Percentiles rank a stretch among this genome's conserved stretches.
Evolutionary conservation across 1,284 basidiomycete species (phyloP).

Genomic region (Trametes pubescens): DNA sequence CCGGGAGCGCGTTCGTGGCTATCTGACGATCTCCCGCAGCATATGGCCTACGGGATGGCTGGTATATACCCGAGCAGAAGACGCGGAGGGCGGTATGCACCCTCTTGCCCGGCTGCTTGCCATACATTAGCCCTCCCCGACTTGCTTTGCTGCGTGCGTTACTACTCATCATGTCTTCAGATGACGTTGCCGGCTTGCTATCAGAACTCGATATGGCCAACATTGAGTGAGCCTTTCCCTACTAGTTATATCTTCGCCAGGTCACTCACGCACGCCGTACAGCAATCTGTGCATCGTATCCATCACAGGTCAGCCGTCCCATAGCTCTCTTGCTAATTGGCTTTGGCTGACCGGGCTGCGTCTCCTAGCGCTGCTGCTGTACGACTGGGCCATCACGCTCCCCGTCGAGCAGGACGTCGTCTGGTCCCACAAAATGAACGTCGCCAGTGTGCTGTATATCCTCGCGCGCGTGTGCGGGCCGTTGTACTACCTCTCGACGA

Average conservation of each 20-base stretch:
- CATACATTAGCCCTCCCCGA: neutral
- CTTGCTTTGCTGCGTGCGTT: neutral
- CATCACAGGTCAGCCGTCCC: conserved; percentile 3
- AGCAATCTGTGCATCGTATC: conserved; percentile 11
- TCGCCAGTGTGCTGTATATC: conserved; percentile 15
- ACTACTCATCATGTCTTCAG: conserved; percentile 1
- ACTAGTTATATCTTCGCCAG: no score
- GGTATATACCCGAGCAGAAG: neutral
- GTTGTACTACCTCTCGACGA: neutral
- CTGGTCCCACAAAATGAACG: conserved; percentile 4
- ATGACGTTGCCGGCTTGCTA: neutral
- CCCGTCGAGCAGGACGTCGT: conserved; percentile 1
- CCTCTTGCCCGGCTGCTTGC: neutral
- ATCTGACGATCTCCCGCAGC: neutral
- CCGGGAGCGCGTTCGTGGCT: neutral
- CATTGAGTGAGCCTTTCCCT: neutral
- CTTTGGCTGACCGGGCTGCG: neutral
- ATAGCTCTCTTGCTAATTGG: no score
- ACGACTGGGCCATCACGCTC: conserved; percentile 12
- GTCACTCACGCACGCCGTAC: no score
- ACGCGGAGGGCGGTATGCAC: neutral
- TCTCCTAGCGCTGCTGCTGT: conserved; percentile 9
- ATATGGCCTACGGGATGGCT: neutral
- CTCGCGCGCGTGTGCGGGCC: conserved; percentile 3
- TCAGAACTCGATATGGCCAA: neutral